Percentiles rank a stretch among this genome's conserved stretches.
These are phyloP conservation scores for Lithospermum erythrorhizon DNA, from an alignment of 257 asterid species.

Conservation along the genomic window DNA sequence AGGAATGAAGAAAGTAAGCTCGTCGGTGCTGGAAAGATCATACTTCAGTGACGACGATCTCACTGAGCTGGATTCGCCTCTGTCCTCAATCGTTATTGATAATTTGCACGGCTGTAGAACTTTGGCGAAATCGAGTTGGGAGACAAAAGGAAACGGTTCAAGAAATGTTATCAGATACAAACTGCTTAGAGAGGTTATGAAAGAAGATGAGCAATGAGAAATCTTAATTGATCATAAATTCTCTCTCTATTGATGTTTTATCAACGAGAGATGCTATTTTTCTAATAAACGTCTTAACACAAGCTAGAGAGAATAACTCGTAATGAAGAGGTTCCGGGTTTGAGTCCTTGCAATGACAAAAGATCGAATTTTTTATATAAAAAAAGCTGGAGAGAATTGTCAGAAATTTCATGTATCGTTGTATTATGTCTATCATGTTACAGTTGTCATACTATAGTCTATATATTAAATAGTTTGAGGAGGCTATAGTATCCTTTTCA, in stretches of 20 bases:
- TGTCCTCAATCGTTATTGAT: conserved; percentile 56
- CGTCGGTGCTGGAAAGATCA: conserved; percentile 47
- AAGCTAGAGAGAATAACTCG: too few species aligned
- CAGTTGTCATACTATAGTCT: too few species aligned
- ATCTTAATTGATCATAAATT: neutral
- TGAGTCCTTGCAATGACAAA: too few species aligned
- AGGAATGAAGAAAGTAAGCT: conserved; percentile 31
- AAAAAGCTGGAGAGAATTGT: too few species aligned
- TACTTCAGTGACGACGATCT: conserved; percentile 77
- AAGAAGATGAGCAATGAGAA: conserved; percentile 18
- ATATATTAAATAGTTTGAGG: too few species aligned
- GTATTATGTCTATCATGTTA: neutral
- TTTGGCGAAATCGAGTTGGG: conserved; percentile 32
- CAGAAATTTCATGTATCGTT: neutral
- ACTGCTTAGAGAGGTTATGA: conserved; percentile 64
- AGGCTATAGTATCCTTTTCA: too few species aligned
- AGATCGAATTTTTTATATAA: too few species aligned
- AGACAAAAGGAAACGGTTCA: conserved; percentile 48
- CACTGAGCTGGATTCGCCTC: conserved; percentile 59
- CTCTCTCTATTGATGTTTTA: too few species aligned
- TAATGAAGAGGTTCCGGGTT: too few species aligned
- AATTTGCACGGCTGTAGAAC: conserved; percentile 34
- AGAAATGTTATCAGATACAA: conserved; percentile 47
- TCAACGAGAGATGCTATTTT: too few species aligned
- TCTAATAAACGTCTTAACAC: neutral